Base-by-base conservation (phyloP, 768 basidiomycete species). In the Naganishia friedmannii region DNA sequence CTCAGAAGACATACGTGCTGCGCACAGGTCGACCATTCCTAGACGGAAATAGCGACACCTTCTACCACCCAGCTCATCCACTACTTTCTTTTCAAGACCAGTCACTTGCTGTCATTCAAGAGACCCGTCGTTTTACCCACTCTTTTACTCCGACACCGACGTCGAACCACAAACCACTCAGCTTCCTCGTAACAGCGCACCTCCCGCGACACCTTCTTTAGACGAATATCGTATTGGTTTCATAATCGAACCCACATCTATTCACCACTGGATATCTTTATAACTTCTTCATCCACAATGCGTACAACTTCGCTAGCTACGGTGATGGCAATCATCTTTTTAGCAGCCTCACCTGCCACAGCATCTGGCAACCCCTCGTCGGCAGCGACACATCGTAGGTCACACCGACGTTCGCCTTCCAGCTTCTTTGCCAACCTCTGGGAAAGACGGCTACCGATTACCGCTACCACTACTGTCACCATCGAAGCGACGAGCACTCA, bases 391-490 rank as follows among this genome's bases (percentile, higher is more conserved):
- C 57, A 60, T 42, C 57, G 57, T 60, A 60, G 57, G 57, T 42
- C 57, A 60, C 57, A 60, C 39, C 57, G 57, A 63, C 60, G 60
- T 28, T 63, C 60, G 60, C 60, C 60, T 3, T 63, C 60, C 60
- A 63, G 39, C 37, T 63, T 63, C 23, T 63, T 63, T n/a, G 60
- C 60, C 31, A 63, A 63, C 32, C 39, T 46, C 37, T 63, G 60
- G 60, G 67, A 68, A 57, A 34, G 67, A 19, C 32, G 55, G 31
- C 37, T 79, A 56, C 79, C 79, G 1, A 79, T 80, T 67, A 80
- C 79, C 15, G 76, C 79, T 6, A 80, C 79, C 0, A 80, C 76
- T 0, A 78, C 77, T 0, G 73, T 80, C 26, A 70, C 75, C 17
- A 74, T 78, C 19, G 67, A 77, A 28, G 73, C 74, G 48, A 80